Evolutionary conservation across 1,284 basidiomycete genomes (phyloP).

Genomic region (Abortiporus biennis): DNA sequence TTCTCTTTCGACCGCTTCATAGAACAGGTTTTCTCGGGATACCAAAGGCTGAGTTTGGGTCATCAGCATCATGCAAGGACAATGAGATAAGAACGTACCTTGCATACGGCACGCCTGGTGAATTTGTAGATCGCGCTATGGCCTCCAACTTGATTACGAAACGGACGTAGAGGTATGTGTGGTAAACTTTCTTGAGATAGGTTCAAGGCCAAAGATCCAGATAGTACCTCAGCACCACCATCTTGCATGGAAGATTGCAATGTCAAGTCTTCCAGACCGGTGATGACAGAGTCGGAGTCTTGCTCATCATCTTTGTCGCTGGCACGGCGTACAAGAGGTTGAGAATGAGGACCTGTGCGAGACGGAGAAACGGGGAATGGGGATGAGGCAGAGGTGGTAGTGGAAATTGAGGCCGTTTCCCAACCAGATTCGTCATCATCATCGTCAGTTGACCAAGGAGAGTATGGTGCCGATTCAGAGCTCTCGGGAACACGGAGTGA

Average conservation of each 20-base stretch:
- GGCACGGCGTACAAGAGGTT: slow-evolving; percentile 21
- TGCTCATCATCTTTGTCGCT: slow-evolving; percentile 26
- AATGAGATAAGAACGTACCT: slow-evolving; percentile 48
- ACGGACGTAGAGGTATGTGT: slow-evolving; percentile 94
- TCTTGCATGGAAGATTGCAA: slow-evolving; percentile 26
- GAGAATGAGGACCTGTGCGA: slow-evolving; percentile 22
- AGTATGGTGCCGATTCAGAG: slow-evolving; percentile 27
- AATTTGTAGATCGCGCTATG: slow-evolving; percentile 98
- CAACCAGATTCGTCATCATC: slow-evolving; percentile 72
- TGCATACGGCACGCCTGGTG: slow-evolving; percentile 96
- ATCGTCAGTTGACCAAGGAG: slow-evolving; percentile 70
- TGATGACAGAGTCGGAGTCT: slow-evolving; percentile 4
- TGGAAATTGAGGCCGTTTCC: slow-evolving; percentile 62
- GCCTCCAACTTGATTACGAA: slow-evolving; percentile 96
- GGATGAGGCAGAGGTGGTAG: slow-evolving; percentile 44
- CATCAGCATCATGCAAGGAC: slow-evolving; percentile 2
- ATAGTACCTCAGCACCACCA: slow-evolving; percentile 17
- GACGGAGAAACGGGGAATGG: slow-evolving; percentile 29
- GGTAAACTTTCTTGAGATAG: slow-evolving; percentile 56
- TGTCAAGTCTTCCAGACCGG: background rate
- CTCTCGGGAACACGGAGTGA: slow-evolving; percentile 5
- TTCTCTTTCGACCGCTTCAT: slow-evolving; percentile 92
- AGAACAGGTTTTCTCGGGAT: slow-evolving; percentile 95
- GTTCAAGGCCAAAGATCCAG: slow-evolving; percentile 23
- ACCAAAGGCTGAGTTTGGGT: slow-evolving; percentile 72